Evolutionary conservation across 2,329 filamentous ascomycete species (phyloP).

Genomic region (Penicillium decumbens): DNA sequence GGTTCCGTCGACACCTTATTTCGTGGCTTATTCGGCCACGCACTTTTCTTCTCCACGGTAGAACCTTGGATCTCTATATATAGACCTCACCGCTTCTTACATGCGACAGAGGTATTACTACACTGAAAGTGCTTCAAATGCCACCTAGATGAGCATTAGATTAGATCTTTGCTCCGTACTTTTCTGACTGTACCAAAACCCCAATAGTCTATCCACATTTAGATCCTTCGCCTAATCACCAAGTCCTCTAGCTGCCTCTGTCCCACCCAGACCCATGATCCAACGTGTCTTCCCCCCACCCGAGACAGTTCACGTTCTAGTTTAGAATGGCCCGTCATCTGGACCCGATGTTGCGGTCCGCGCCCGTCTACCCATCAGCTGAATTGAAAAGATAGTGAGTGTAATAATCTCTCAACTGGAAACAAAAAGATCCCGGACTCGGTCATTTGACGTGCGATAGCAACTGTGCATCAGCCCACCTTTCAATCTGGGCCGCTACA

Average conservation of each 20-base stretch:
- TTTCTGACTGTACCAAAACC: not conserved
- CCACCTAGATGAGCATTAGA: not conserved
- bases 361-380: conserved; percentile 3
- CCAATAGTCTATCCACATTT: not conserved
- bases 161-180: not conserved
- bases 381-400: not conserved
- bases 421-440: not conserved
- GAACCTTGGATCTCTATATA: not conserved
- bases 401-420: not conserved
- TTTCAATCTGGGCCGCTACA: conserved; percentile 12
- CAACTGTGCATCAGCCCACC: not conserved
- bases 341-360: conserved; percentile 13
- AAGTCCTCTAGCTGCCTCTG: not conserved
- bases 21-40: conserved; percentile 1
- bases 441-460: not conserved
- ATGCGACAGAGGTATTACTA: not conserved
- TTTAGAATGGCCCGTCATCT: conserved; percentile 10
- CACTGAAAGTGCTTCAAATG: not conserved
- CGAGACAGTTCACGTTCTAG: not conserved
- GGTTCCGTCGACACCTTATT: conserved; percentile 6
- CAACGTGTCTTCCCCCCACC: conserved; percentile 17
- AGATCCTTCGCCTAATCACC: not conserved
- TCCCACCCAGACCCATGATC: conserved; percentile 16
- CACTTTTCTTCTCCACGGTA: not conserved
- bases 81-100: not conserved